Evolutionary conservation across 2,329 filamentous ascomycete species (phyloP), one percentile per base, ranked within the genome.

Genomic region (Colletotrichum tofieldiae): DNA sequence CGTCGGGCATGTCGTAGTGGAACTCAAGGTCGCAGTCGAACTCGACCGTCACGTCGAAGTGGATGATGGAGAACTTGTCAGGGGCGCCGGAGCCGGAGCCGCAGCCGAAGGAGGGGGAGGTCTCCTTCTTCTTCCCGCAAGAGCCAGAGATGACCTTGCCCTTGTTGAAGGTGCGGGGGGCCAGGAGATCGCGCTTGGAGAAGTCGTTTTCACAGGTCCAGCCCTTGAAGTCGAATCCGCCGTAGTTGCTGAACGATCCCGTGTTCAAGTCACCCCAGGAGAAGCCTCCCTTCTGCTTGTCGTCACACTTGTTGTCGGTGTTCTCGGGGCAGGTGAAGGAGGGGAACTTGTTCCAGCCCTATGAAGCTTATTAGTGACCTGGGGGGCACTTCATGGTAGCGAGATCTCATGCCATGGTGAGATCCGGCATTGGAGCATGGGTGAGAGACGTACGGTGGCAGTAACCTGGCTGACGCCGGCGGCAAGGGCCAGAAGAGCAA

Each of bases 1-100:
- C 93, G 81, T 96, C 94, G 2, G 91, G 88, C 94, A 98, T 97
- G 78, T 87, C 88, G 84, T 96, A 98, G 86, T 94, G 89, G 86
- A 98, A 94, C 82, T 96, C 91, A 65, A 98, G 85, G 75, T 95
- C 91, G 76, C 90, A 91, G 82, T 96, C 92, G 79, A 93, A 91
- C 79, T 94, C 91, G 75, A 91, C 88, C 56, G 90, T 90, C 76
- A 98, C 85, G 75, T 96, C 87, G 82, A 97, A 89, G 77, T 90
- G 87, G 75, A 86, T 89, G 78, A 97, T 90, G 45, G 95, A 96
- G 87, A 97, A 96, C 75, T 88, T 85, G 76, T 87, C 81, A 16
- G 69, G 69, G 56, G 84, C 81, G 67, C 82, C 81, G 71, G 84
- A 77, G 61, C 80, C 79, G 59, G 79, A 77, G 71, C 84, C 83